Conservation (phyloP, 805 yeast species). For the Saturnispora diversa region DNA sequence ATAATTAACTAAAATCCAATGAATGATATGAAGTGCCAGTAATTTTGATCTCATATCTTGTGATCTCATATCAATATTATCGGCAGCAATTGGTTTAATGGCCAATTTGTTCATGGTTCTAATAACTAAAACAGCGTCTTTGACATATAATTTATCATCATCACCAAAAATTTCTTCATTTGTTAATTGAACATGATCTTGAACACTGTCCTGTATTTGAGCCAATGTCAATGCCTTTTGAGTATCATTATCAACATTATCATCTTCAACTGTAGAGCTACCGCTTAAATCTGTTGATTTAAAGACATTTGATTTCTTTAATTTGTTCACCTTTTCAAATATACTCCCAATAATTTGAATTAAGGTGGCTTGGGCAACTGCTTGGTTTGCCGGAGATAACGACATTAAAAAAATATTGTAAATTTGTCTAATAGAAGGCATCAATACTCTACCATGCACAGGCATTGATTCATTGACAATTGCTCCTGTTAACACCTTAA, state of each 20-base stretch:
- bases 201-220: slow-evolving; percentile 47
- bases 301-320: background rate
- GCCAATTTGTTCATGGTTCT: slow-evolving; percentile 93
- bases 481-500: slow-evolving; percentile 85
- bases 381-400: slow-evolving; percentile 73
- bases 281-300: background rate
- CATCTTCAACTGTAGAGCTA: background rate
- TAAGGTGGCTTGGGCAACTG: slow-evolving; percentile 89
- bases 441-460: slow-evolving; percentile 81
- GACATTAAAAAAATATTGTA: slow-evolving; percentile 88
- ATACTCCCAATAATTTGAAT: slow-evolving; percentile 84
- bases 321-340: slow-evolving; percentile 53
- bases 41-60: slow-evolving; percentile 90
- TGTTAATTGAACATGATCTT: slow-evolving; percentile 46
- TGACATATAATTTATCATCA: slow-evolving; percentile 63
- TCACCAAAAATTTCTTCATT: slow-evolving; percentile 37
- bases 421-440: slow-evolving; percentile 87
- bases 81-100: slow-evolving; percentile 72
- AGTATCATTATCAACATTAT: background rate
- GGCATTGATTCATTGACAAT: slow-evolving; percentile 72
- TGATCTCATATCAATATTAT: slow-evolving; percentile 74
- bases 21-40: slow-evolving; percentile 79
- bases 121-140: slow-evolving; percentile 88
- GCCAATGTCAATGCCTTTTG: slow-evolving; percentile 41
- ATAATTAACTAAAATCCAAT: slow-evolving; percentile 77